A percentile compares a stretch with the other conserved stretches of the same genome.
phyloP scores from a whole-genome alignment of 1,284 basidiomycete genomes.

The Ceratobasidium sp. region DNA sequence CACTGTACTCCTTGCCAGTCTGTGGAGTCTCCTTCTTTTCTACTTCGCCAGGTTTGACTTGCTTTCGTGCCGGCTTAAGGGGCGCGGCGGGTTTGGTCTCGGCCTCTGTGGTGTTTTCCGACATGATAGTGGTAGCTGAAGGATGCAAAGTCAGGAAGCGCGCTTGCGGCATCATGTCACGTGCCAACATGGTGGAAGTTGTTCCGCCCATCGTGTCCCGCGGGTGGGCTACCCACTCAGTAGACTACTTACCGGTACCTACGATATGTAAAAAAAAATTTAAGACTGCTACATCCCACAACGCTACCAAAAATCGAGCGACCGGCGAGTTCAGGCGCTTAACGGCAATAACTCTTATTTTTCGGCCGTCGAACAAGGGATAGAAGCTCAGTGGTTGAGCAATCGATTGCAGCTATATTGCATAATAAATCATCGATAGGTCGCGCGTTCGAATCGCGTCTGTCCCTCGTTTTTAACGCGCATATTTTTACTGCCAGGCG shows the following conservation, averaged over 20 bases:
- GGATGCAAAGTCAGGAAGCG: background rate
- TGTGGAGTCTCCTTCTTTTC: constrained; percentile 87
- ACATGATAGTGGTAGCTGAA: constrained; percentile 14
- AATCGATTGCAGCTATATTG: constrained; percentile 28
- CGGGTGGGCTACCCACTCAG: too few species aligned
- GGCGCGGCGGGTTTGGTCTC: constrained; percentile 55
- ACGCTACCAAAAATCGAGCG: too few species aligned
- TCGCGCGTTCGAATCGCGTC: constrained; percentile 24
- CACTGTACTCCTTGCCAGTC: constrained; percentile 94
- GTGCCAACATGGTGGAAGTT: too few species aligned
- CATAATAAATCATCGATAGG: constrained; percentile 13
- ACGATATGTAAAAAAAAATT: too few species aligned
- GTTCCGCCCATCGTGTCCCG: too few species aligned
- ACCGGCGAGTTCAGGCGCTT: too few species aligned
- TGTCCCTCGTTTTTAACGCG: constrained; percentile 6
- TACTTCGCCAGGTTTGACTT: constrained; percentile 87
- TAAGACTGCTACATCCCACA: too few species aligned
- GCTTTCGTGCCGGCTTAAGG: constrained; percentile 82
- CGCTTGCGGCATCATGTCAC: background rate
- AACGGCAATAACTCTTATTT: background rate
- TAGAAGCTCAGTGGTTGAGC: constrained; percentile 41
- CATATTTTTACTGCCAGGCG: too few species aligned
- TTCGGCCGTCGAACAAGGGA: background rate
- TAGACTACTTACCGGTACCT: too few species aligned
- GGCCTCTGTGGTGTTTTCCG: constrained; percentile 28